A percentile compares a stretch with the other conserved stretches of the same genome.
phyloP scores from a whole-genome alignment of 2,329 filamentous ascomycete genomes.

The Pseudocercospora ulei region DNA sequence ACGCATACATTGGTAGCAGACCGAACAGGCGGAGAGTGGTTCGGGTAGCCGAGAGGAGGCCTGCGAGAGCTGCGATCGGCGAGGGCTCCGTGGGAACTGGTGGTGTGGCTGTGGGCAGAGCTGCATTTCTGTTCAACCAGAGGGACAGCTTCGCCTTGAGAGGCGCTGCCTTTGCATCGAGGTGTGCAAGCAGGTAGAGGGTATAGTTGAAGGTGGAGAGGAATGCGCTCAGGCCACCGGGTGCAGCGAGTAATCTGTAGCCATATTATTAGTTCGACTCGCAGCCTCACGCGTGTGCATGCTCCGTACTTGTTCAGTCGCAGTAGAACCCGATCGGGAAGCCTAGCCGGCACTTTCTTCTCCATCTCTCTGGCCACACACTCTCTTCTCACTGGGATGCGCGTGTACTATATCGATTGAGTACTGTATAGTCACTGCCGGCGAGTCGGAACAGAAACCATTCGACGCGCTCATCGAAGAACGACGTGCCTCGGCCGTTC shows the following conservation, averaged over 20 bases:
- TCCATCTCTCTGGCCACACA: constrained; percentile 28
- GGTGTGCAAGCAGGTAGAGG: constrained; percentile 40
- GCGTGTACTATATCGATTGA: too few relatives aligned
- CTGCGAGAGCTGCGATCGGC: constrained; percentile 33
- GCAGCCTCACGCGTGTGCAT: not conserved
- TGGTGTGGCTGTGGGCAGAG: constrained; percentile 16
- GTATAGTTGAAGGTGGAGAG: constrained; percentile 43
- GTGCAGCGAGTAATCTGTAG: constrained; percentile 37
- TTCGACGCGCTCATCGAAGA: constrained; percentile 3
- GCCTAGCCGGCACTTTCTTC: constrained; percentile 26
- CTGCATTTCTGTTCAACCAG: constrained; percentile 29
- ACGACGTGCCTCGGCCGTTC: constrained; percentile 14
- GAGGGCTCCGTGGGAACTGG: constrained; percentile 23
- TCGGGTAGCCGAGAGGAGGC: constrained; percentile 37
- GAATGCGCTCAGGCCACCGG: constrained; percentile 40
- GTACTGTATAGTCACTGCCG: too few relatives aligned
- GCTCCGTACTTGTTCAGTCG: constrained; percentile 39
- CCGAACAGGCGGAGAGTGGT: constrained; percentile 41
- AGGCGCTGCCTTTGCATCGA: constrained; percentile 36
- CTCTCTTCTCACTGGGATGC: constrained; percentile 29
- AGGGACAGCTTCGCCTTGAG: constrained; percentile 33
- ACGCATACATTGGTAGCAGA: constrained; percentile 40
- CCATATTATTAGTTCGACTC: constrained; percentile 6
- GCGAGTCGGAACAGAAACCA: too few relatives aligned
- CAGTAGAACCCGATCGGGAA: constrained; percentile 36